Conservation (phyloP, 495 filamentous ascomycete genomes). For the Talaromyces nanjingensis region DNA sequence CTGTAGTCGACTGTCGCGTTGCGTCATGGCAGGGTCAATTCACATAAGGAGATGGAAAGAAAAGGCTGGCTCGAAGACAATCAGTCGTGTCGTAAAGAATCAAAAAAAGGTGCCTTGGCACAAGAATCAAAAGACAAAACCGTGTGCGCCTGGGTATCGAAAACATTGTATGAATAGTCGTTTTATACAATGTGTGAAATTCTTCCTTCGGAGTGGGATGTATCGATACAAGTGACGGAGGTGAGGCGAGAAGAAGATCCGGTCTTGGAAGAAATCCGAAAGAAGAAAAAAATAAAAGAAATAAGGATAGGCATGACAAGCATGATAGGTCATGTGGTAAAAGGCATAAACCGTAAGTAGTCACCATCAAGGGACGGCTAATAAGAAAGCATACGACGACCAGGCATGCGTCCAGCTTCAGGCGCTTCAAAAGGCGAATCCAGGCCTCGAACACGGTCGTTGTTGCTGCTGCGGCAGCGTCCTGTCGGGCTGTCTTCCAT, state of each 20-base stretch:
- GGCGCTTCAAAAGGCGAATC: conserved; percentile 50
- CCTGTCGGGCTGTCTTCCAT: conserved; percentile 79
- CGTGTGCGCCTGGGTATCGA: conserved; percentile 10
- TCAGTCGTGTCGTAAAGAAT: neutral
- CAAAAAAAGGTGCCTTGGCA: neutral
- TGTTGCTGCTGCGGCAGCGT: conserved; percentile 39
- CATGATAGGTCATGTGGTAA: conserved; percentile 2
- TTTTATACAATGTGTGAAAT: neutral
- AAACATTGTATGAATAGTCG: conserved; percentile 8
- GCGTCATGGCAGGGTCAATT: conserved; percentile 6
- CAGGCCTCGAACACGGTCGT: conserved; percentile 26
- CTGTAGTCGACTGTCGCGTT: neutral
- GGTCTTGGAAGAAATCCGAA: conserved; percentile 6
- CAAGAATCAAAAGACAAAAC: conserved; percentile 1
- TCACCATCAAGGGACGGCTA: conserved; percentile 21
- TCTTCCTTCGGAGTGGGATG: neutral
- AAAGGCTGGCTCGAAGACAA: neutral
- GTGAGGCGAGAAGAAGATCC: neutral
- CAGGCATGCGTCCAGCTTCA: conserved; percentile 46
- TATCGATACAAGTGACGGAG: conserved; percentile 1
- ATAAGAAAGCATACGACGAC: conserved; percentile 69
- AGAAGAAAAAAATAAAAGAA: conserved; percentile 15
- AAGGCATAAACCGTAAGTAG: conserved; percentile 4
- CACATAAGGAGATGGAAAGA: conserved; percentile 4
- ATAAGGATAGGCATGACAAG: conserved; percentile 15